A percentile compares a stretch with the other conserved stretches of the same genome.
These are phyloP conservation scores for Daldinia sp. DNA, from an alignment of 2,329 filamentous ascomycete species.

Conservation along the genomic window DNA sequence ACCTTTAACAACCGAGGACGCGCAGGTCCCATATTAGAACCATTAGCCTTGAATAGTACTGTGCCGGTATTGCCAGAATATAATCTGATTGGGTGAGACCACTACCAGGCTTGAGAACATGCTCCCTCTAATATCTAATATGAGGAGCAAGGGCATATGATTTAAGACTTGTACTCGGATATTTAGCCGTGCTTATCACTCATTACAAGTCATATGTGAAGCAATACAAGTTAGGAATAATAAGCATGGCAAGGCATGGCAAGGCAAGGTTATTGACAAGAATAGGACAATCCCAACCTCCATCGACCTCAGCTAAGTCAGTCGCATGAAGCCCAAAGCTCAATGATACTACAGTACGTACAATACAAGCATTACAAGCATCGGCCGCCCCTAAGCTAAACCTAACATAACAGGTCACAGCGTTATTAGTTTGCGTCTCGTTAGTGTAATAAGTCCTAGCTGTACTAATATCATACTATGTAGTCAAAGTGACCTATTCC, in stretches of 20 bases:
- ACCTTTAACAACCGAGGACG: slow-evolving; percentile 13
- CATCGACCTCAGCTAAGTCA: slow-evolving; percentile 31
- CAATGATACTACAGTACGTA: neutral
- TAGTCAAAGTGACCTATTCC: slow-evolving; percentile 21
- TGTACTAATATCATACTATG: slow-evolving; percentile 22
- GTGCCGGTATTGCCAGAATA: slow-evolving; percentile 5
- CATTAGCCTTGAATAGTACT: slow-evolving; percentile 3
- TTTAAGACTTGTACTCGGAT: slow-evolving; percentile 16
- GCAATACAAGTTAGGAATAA: slow-evolving; percentile 32
- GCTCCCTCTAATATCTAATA: slow-evolving; percentile 10
- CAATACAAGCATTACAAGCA: slow-evolving; percentile 19
- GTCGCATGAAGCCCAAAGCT: slow-evolving; percentile 2
- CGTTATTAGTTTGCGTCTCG: slow-evolving; percentile 31
- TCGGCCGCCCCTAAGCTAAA: slow-evolving; percentile 9
- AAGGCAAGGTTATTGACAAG: slow-evolving; percentile 8
- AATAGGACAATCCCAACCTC: slow-evolving; percentile 22
- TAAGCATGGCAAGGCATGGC: slow-evolving; percentile 16
- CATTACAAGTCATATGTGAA: slow-evolving; percentile 33
- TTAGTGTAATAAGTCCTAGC: slow-evolving; percentile 34
- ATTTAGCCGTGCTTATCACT: slow-evolving; percentile 29
- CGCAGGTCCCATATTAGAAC: slow-evolving; percentile 6
- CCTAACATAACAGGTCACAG: slow-evolving; percentile 25
- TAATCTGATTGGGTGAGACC: slow-evolving; percentile 26
- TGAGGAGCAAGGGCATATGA: slow-evolving; percentile 1
- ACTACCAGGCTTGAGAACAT: slow-evolving; percentile 8